These are phyloP conservation scores for Coccomyxa sp. DNA, from an alignment of 139 green algal species.

Conservation along the genomic window DNA sequence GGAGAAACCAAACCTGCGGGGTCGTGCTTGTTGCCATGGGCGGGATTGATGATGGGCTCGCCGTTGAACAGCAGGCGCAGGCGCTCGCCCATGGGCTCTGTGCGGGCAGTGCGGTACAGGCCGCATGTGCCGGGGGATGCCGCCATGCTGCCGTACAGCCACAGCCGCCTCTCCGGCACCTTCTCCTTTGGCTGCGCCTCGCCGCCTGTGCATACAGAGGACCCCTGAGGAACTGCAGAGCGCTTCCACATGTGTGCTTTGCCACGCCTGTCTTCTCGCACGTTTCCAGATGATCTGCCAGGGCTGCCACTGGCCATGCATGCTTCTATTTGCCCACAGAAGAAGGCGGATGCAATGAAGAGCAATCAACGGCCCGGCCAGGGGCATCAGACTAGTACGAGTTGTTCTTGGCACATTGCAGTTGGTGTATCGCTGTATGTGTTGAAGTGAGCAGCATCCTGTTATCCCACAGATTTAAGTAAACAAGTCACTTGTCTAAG, in stretches of 20 bases:
- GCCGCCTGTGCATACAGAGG: not conserved
- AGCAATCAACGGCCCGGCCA: too few relatives aligned
- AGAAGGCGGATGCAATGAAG: too few relatives aligned
- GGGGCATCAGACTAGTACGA: too few relatives aligned
- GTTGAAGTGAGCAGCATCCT: not conserved
- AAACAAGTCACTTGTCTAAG: not conserved
- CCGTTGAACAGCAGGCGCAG: not conserved
- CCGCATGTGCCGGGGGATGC: not conserved
- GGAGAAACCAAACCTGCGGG: not conserved
- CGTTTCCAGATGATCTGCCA: not conserved
- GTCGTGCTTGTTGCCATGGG: not conserved
- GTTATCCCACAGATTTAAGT: not conserved
- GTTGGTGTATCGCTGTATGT: not conserved
- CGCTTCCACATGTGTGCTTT: not conserved
- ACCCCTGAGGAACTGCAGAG: not conserved
- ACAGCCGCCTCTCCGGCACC: constrained; percentile 4
- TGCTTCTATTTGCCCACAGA: too few relatives aligned
- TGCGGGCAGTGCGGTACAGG: constrained; percentile 1
- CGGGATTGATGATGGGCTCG: not conserved
- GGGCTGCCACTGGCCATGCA: too few relatives aligned
- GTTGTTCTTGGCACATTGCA: not conserved
- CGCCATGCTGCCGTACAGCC: not conserved
- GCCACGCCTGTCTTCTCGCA: not conserved
- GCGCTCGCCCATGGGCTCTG: constrained; percentile 3
- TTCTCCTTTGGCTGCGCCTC: not conserved